Base-by-base conservation (phyloP, 2,329 filamentous ascomycete genomes). In the Trichophyton equinum region DNA sequence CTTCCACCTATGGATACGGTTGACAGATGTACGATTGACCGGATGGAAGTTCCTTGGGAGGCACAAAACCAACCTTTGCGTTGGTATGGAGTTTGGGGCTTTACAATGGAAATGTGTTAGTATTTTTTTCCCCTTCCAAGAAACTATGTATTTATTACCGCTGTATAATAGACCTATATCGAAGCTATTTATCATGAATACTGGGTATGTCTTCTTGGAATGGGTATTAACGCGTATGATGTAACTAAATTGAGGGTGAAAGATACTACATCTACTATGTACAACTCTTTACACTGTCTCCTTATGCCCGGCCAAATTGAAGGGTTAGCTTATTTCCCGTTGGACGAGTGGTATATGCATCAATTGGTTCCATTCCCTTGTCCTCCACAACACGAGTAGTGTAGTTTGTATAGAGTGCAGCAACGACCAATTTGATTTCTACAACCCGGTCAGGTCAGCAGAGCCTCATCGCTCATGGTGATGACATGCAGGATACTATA, bases 401-500 rank as follows among this genome's bases (percentile, higher is more conserved):
- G 68, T 82, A 88, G 61, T 85, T 87, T 2, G 82, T 81, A 71
- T 90, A 92, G 4, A 94, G 81, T 1, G 82, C 81, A 0, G 86
- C 85, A 36, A 86, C 74, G 4, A 86, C 81, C 51, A 87, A 77
- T 72, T 91, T 91, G 75, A 91, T 88, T 65, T 88, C 87, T 86
- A 66, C 59, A 56, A 1, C 9, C 59, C 55, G 1, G n/a, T 15
- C 51, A 30, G 15, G 51, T n/a, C 22, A 25, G 15, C 20, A n/a
- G 20, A 15, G 9, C 27, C 2, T 13, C 40, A 18, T 60, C 49
- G 6, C 20, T 25, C n/a, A 7, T 6, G 33, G 40, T 25, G 7
- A 47, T 20, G 27, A 20, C 9, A 6, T n/a, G 6, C 3, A 36
- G 27, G 8, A 36, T n/a, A n/a, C 64, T 30, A 59, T 64, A 78